Evolutionary conservation across 2,329 filamentous ascomycete species (phyloP).

Genomic region (Teratosphaeria pseudoeucalypti): DNA sequence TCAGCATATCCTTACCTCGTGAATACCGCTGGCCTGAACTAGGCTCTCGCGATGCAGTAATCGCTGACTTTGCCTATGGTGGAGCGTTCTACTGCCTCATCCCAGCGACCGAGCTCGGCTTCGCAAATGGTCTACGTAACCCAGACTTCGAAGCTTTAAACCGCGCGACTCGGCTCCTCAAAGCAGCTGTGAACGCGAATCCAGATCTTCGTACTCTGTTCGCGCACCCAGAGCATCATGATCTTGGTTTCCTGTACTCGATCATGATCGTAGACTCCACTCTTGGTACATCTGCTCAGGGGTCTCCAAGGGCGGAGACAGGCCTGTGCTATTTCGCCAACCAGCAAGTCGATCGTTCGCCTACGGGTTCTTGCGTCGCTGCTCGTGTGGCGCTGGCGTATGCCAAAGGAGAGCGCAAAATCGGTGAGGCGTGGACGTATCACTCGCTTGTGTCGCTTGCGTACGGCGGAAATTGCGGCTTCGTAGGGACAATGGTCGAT

Average conservation of each 20-base stretch:
- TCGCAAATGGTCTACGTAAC: slow-evolving; percentile 19
- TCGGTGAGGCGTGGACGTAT: slow-evolving; percentile 5
- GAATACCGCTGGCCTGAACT: slow-evolving; percentile 32
- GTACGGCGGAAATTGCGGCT: slow-evolving; percentile 5
- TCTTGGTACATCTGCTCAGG: slow-evolving; percentile 8
- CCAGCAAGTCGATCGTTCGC: slow-evolving; percentile 37
- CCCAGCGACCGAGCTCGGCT: slow-evolving; percentile 29
- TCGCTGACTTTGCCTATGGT: slow-evolving; percentile 31
- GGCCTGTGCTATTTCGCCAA: slow-evolving; percentile 30
- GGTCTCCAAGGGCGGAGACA: slow-evolving; percentile 28
- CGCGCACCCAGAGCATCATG: slow-evolving; percentile 18
- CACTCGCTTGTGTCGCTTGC: slow-evolving; percentile 10
- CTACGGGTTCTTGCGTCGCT: slow-evolving; percentile 24
- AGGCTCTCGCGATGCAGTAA: slow-evolving; percentile 15
- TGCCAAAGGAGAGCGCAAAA: slow-evolving; percentile 3
- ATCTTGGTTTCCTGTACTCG: slow-evolving; percentile 28
- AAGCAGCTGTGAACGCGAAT: slow-evolving; percentile 21
- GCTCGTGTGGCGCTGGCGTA: slow-evolving; percentile 21
- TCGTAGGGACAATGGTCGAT: slow-evolving; percentile 6
- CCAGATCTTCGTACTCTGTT: slow-evolving; percentile 16
- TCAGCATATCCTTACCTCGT: slow-evolving; percentile 20
- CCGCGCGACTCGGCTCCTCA: slow-evolving; percentile 25
- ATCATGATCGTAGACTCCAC: slow-evolving; percentile 30
- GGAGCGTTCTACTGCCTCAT: slow-evolving; percentile 37
- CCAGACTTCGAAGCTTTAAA: slow-evolving; percentile 25